Conservation (phyloP, 176 grass and related monocot genomes). For the Calamus simplicifolius region DNA sequence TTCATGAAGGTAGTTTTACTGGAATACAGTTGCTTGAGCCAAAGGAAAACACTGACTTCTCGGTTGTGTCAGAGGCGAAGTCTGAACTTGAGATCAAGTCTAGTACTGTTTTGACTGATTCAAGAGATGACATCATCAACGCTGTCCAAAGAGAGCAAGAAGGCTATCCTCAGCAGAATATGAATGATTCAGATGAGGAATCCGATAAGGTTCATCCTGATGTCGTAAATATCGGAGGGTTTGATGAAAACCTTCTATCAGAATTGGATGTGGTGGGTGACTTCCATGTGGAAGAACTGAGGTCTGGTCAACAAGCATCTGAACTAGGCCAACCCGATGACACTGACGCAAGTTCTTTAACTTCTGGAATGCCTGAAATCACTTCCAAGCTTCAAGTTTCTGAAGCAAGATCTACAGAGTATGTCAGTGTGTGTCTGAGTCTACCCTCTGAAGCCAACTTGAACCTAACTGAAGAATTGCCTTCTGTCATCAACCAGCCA, state of each 20-base stretch:
- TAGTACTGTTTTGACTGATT: constrained; percentile 18
- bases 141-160: constrained; percentile 4
- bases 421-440: constrained; percentile 14
- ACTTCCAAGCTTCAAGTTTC: too few species aligned
- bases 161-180: constrained; percentile 20
- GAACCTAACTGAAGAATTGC: constrained; percentile 17
- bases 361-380: constrained; percentile 5
- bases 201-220: constrained; percentile 63
- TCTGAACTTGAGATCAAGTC: constrained; percentile 1
- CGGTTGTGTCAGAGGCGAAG: constrained; percentile 21
- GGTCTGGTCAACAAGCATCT: constrained; percentile 23
- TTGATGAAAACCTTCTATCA: constrained; percentile 69
- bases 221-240: constrained; percentile 32
- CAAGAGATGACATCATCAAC: background rate
- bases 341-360: constrained; percentile 17
- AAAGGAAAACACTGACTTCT: constrained; percentile 25
- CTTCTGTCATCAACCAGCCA: constrained; percentile 16
- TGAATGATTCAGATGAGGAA: constrained; percentile 67
- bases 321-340: constrained; percentile 16
- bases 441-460: constrained; percentile 15
- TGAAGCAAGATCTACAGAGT: too few species aligned
- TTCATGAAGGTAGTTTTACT: constrained; percentile 19
- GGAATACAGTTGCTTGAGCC: constrained; percentile 18
- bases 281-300: constrained; percentile 44
- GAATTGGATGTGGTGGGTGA: constrained; percentile 65